A percentile compares a stretch with the other conserved stretches of the same genome.
These are phyloP conservation scores for Fonsecaea nubica DNA, from an alignment of 2,329 filamentous ascomycete species.

Conservation along the genomic window DNA sequence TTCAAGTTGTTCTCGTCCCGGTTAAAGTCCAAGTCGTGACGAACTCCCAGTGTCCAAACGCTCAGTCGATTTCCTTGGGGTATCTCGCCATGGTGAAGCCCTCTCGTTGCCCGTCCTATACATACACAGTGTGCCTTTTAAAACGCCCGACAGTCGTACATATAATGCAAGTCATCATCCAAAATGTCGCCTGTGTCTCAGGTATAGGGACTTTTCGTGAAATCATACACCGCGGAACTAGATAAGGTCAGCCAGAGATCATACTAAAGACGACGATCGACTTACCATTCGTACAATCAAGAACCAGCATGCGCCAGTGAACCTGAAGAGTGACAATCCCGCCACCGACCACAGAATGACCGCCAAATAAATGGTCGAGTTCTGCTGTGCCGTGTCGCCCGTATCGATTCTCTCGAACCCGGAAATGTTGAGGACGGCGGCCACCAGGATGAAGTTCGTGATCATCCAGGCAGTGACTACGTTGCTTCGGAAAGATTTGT, in stretches of 20 bases:
- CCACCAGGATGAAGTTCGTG: constrained; percentile 86
- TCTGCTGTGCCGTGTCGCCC: constrained; percentile 51
- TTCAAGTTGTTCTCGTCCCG: neutral
- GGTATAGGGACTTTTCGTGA: constrained; percentile 4
- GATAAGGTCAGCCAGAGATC: constrained; percentile 41
- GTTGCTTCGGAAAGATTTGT: constrained; percentile 90
- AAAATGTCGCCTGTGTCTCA: constrained; percentile 2
- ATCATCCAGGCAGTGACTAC: constrained; percentile 97
- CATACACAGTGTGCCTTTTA: neutral
- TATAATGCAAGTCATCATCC: constrained; percentile 6
- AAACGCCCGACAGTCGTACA: neutral
- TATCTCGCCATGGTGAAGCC: constrained; percentile 16
- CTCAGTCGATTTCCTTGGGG: constrained; percentile 13
- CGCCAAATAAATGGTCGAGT: constrained; percentile 80
- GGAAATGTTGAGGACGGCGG: constrained; percentile 83
- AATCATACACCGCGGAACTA: constrained; percentile 59
- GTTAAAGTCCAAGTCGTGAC: neutral
- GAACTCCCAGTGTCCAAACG: constrained; percentile 2
- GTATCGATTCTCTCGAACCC: constrained; percentile 72
- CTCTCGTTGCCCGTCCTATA: constrained; percentile 4
- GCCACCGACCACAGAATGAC: constrained; percentile 91
- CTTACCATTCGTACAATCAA: constrained; percentile 87
- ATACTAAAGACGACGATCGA: constrained; percentile 27
- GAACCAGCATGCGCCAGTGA: constrained; percentile 89
- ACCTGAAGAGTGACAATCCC: constrained; percentile 81